Evolutionary conservation across 1,284 basidiomycete species (phyloP).

Genomic region (Ceratobasidium sp.): DNA sequence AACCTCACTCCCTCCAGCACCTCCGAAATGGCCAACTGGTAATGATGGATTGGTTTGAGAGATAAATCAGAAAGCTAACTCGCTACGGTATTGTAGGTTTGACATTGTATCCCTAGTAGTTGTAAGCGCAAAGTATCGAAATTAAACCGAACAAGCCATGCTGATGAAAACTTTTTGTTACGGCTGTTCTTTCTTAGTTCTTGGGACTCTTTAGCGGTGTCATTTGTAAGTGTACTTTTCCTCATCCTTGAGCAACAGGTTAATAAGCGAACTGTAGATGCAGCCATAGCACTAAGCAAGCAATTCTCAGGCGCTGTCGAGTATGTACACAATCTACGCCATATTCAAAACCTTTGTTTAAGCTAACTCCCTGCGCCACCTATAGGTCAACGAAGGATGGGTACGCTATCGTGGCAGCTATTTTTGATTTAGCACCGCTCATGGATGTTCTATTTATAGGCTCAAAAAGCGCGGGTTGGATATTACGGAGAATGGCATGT

Average conservation of each 20-base stretch:
- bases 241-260: slow-evolving; percentile 1
- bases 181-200: not conserved
- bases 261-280: slow-evolving; percentile 9
- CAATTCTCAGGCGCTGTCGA: slow-evolving; percentile 32
- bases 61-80: not conserved
- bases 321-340: not conserved
- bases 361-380: not conserved
- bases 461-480: slow-evolving; percentile 63
- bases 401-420: not conserved
- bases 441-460: slow-evolving; percentile 47
- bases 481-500: slow-evolving; percentile 62
- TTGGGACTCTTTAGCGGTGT: slow-evolving; percentile 22
- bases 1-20: not conserved
- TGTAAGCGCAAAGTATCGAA: not conserved
- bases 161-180: no score
- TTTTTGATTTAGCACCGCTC: no score
- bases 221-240: slow-evolving; percentile 9
- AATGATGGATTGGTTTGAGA: not conserved
- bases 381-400: slow-evolving; percentile 19
- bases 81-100: slow-evolving; percentile 4
- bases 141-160: not conserved
- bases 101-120: slow-evolving; percentile 18
- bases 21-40: slow-evolving; percentile 17
- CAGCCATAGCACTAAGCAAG: slow-evolving; percentile 10
- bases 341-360: not conserved